Conservation (phyloP, 495 filamentous ascomycete species). For the Daldinia childiae region DNA sequence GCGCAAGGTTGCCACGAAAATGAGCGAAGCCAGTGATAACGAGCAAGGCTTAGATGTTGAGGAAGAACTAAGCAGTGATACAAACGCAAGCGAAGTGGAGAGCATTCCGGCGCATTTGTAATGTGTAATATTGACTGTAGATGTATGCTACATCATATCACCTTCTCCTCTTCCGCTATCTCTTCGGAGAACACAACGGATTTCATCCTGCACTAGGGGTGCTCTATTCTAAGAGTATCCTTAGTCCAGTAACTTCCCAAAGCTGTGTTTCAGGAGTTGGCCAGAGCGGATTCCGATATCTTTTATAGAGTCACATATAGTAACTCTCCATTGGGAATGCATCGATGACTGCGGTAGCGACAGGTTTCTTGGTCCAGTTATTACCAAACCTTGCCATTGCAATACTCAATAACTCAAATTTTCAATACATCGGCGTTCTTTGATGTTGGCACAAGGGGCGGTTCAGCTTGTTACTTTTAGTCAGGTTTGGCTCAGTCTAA, state of each 20-base stretch:
- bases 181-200: not conserved
- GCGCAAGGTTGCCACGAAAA: not conserved
- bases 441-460: not conserved
- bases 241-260: not conserved
- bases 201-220: not conserved
- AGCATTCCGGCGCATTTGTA: slow-evolving; percentile 42
- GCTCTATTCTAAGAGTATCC: not conserved
- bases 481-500: not conserved
- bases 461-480: not conserved
- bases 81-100: slow-evolving; percentile 43
- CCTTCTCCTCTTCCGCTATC: not conserved
- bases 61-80: slow-evolving; percentile 42
- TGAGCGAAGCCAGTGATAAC: slow-evolving; percentile 19
- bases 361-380: not conserved
- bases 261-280: not conserved
- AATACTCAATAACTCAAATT: not conserved
- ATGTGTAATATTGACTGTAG: not conserved
- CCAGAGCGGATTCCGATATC: not conserved
- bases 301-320: not conserved
- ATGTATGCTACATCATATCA: not conserved
- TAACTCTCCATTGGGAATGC: not conserved
- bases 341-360: not conserved
- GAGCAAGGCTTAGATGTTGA: slow-evolving; percentile 8
- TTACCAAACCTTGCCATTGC: not conserved
- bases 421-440: not conserved